These are phyloP conservation scores for Stereocaulon alpinum DNA, from an alignment of 495 filamentous ascomycete species.

Conservation along the genomic window DNA sequence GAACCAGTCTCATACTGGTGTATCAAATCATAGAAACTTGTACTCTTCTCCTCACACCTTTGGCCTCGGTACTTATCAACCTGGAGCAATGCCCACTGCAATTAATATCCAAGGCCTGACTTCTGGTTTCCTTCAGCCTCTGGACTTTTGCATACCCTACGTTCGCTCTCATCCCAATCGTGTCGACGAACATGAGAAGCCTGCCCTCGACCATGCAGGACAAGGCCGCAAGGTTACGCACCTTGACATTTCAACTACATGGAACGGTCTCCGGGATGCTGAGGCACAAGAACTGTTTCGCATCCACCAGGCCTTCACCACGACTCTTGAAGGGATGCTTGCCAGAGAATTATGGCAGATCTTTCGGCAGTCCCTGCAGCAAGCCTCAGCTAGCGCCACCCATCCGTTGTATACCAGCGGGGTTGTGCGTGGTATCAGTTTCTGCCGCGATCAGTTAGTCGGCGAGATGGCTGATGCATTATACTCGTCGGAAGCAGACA, in stretches of 20 bases:
- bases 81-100: not conserved
- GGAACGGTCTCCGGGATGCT: conserved; percentile 17
- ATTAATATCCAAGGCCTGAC: conserved; percentile 9
- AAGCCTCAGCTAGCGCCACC: conserved; percentile 2
- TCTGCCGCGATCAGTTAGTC: conserved; percentile 10
- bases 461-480: conserved; percentile 12
- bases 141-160: conserved; percentile 17
- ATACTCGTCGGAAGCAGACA: conserved; percentile 5
- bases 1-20: not conserved
- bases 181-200: conserved; percentile 1
- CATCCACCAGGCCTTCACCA: conserved; percentile 16
- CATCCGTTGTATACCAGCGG: conserved; percentile 7
- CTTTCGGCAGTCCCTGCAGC: conserved; percentile 1
- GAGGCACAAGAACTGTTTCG: conserved; percentile 14
- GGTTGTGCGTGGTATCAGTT: conserved; percentile 6
- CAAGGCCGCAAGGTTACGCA: conserved; percentile 11
- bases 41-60: not conserved
- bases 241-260: conserved; percentile 17
- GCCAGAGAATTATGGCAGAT: conserved; percentile 12
- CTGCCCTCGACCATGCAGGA: not conserved
- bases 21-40: not conserved
- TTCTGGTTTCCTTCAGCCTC: not conserved
- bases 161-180: conserved; percentile 6
- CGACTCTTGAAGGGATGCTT: conserved; percentile 16
- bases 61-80: not conserved